Evolutionary conservation across 768 basidiomycete species (phyloP).

Genomic region (Podaxis mareebaensis): DNA sequence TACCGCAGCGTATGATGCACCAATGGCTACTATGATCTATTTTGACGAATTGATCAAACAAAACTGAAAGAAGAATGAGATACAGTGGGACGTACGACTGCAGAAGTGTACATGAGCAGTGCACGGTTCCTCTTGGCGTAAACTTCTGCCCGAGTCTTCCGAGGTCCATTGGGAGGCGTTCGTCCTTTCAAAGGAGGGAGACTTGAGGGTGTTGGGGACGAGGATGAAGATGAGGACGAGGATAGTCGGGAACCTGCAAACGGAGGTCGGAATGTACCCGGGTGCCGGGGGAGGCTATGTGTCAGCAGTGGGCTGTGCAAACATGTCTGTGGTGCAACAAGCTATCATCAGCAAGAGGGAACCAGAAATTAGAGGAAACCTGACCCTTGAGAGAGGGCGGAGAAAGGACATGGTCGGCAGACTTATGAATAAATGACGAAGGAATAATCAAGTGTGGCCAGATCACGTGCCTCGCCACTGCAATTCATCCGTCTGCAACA

Average conservation of each 20-base stretch:
- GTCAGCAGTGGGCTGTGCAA: constrained; percentile 8
- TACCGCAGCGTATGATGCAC: constrained; percentile 95
- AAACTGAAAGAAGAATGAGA: background rate
- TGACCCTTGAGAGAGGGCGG: constrained; percentile 15
- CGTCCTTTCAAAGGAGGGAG: background rate
- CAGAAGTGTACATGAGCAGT: constrained; percentile 82
- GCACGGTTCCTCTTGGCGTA: constrained; percentile 65
- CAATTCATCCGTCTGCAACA: background rate
- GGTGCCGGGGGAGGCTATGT: constrained; percentile 1
- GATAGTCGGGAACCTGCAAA: background rate
- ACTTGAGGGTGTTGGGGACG: background rate
- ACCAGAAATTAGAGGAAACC: background rate
- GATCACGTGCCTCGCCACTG: constrained; percentile 12
- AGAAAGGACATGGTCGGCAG: constrained; percentile 19
- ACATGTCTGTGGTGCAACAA: constrained; percentile 4
- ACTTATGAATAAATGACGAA: background rate
- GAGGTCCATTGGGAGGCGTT: constrained; percentile 11
- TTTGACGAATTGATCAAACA: background rate
- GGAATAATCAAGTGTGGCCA: background rate
- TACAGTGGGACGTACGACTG: constrained; percentile 57
- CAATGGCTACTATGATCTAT: constrained; percentile 77
- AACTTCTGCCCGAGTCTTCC: constrained; percentile 35
- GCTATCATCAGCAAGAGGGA: background rate
- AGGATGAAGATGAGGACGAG: background rate
- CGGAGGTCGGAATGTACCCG: background rate